Base-by-base conservation (phyloP, 2,329 filamentous ascomycete genomes). In the Scedosporium minutisporum region DNA sequence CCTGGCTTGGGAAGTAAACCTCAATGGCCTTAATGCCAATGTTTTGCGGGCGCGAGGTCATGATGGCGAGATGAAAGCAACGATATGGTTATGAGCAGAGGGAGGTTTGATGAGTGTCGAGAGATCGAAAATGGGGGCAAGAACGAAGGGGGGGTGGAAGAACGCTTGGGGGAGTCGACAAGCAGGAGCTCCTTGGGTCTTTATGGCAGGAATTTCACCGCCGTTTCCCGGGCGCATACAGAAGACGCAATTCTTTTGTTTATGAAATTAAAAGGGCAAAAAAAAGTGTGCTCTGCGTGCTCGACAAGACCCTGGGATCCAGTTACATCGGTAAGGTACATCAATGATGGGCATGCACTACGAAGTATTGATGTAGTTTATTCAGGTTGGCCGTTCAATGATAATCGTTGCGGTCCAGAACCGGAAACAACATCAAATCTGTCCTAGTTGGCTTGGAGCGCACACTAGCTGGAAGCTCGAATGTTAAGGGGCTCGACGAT, bases 21-120 rank as follows among this genome's bases (percentile, higher is more conserved):
- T 95, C 90, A 77, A 95, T 90, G 88, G 89, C 90, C 82, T 95
- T 93, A 75, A 95, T 92, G 83, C 90, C 90, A 77, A 95, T 88
- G 79, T 93, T 93, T 77, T 92, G 86, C 67, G 90, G 89, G 78
- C 89, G 87, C 69, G 87, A 75, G 73, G 88, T 83, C 89, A 92
- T 93, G 64, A 65, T 79, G 71, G 67, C 33, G 41, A 57, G 9
- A 58, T 29, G 41, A 60, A 16, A 65, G 62, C 44, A 60, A 23
- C 58, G 57, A 38, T 53, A 18, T 27, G 58, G 14, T 16, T 25
- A 42, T 23, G 18, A n/a, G 18, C 9, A 62, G 38, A 25, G 27
- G 12, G 25, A n/a, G 25, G 27, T 9, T 58, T 16, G 25, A 25
- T 60, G 25, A 42, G 25, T 27, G 59, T 58, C 12, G 29, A 38